These are phyloP conservation scores for Beauveria sp. DNA, from an alignment of 2,329 filamentous ascomycete species.

Conservation along the genomic window DNA sequence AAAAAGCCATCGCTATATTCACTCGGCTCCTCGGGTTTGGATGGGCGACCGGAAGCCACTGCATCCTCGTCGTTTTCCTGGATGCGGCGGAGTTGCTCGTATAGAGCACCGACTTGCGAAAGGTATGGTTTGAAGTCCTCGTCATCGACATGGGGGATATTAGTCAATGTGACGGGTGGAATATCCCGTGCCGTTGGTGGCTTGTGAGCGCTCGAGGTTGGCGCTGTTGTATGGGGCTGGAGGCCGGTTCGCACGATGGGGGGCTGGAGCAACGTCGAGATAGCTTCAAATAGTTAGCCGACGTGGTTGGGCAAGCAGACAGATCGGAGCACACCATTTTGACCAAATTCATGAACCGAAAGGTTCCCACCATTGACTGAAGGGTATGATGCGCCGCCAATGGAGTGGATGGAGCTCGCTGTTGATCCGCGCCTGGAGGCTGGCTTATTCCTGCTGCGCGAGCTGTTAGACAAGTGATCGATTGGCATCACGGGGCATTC, in stretches of 20 bases:
- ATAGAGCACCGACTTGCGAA: conserved; percentile 74
- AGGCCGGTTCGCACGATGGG: conserved; percentile 86
- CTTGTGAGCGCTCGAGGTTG: conserved; percentile 64
- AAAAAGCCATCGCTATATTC: conserved; percentile 36
- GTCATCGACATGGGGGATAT: conserved; percentile 72
- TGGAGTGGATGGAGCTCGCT: conserved; percentile 79
- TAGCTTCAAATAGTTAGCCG: conserved; percentile 47
- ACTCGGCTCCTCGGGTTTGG: conserved; percentile 37
- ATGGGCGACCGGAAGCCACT: conserved; percentile 31
- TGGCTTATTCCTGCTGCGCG: conserved; percentile 15
- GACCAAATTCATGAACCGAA: conserved; percentile 62
- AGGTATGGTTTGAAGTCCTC: conserved; percentile 80
- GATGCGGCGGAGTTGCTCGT: conserved; percentile 79
- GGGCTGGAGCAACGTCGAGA: conserved; percentile 86
- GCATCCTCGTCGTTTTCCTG: conserved; percentile 69
- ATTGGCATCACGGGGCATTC: not conserved
- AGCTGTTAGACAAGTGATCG: not conserved
- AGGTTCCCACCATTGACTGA: conserved; percentile 48
- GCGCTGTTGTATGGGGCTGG: conserved; percentile 66
- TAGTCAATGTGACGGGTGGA: conserved; percentile 83
- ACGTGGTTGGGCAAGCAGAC: not conserved
- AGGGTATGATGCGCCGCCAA: conserved; percentile 75
- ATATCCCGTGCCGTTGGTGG: conserved; percentile 84
- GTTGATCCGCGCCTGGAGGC: conserved; percentile 66
- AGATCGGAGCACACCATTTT: conserved; percentile 57